A percentile compares a stretch with the other conserved stretches of the same genome.
These are phyloP conservation scores for Brassica incana DNA, from an alignment of 345 rosid species.

Conservation along the genomic window DNA sequence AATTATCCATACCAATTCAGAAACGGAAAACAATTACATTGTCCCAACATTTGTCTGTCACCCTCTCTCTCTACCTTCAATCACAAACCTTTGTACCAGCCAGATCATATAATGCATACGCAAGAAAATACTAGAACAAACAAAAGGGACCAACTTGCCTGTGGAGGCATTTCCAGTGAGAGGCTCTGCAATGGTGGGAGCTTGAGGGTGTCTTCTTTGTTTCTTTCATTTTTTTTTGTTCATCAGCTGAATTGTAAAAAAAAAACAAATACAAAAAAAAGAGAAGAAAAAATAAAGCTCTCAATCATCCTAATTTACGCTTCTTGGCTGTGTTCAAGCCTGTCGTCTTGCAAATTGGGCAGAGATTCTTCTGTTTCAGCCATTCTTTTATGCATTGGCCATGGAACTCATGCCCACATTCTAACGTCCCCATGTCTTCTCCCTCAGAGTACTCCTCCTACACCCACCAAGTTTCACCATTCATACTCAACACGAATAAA, in stretches of 20 bases:
- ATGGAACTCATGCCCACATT: slow-evolving; percentile 84
- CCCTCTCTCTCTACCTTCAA: slow-evolving; percentile 9
- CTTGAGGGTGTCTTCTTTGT: slow-evolving; percentile 7
- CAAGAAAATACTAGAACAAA: neutral
- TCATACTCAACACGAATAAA: neutral
- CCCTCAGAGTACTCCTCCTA: slow-evolving; percentile 78
- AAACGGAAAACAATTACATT: slow-evolving; percentile 5
- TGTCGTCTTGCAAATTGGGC: slow-evolving; percentile 86
- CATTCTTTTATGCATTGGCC: slow-evolving; percentile 69
- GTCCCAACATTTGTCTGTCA: slow-evolving; percentile 15
- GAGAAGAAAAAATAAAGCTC: neutral
- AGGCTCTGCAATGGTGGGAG: slow-evolving; percentile 24
- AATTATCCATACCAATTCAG: slow-evolving; percentile 30
- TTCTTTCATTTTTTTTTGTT: slow-evolving; percentile 26
- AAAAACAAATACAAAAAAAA: neutral
- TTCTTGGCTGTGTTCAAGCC: slow-evolving; percentile 56
- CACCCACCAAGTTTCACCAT: slow-evolving; percentile 19
- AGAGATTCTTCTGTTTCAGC: slow-evolving; percentile 78
- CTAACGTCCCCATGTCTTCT: slow-evolving; percentile 68
- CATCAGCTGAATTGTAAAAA: slow-evolving; percentile 13
- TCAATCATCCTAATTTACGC: slow-evolving; percentile 32
- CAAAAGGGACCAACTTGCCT: slow-evolving; percentile 21
- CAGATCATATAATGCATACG: neutral
- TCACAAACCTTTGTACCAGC: slow-evolving; percentile 22
- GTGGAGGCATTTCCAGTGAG: slow-evolving; percentile 4